Conservation (phyloP, 768 basidiomycete species). For the Kwoniella dejecticola region DNA sequence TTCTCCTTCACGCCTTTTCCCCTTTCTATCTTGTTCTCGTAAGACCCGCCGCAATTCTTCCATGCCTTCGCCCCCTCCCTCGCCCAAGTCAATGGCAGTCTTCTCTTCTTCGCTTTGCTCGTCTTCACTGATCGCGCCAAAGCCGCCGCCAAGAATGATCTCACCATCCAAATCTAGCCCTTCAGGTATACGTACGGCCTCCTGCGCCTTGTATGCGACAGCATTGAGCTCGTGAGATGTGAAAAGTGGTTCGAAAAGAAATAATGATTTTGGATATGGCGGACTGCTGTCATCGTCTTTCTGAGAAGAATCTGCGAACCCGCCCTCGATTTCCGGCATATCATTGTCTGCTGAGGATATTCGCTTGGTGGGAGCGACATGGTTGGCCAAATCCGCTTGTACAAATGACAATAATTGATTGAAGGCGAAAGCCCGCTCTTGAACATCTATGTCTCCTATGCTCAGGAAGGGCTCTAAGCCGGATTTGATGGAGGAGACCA, state of each 20-base stretch:
- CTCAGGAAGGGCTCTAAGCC: constrained; percentile 65
- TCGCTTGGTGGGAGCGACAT: constrained; percentile 23
- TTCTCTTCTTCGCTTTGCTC: constrained; percentile 34
- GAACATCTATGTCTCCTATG: constrained; percentile 79
- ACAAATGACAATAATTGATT: constrained; percentile 45
- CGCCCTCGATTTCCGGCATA: constrained; percentile 50
- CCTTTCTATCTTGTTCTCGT: constrained; percentile 56
- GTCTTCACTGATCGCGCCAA: constrained; percentile 25
- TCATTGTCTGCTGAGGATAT: not conserved
- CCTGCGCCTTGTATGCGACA: constrained; percentile 77
- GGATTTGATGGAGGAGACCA: constrained; percentile 66
- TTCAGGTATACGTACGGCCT: constrained; percentile 75
- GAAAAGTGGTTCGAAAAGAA: constrained; percentile 79
- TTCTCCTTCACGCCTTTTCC: constrained; percentile 38
- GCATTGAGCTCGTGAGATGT: constrained; percentile 78
- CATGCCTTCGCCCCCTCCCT: constrained; percentile 50
- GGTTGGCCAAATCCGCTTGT: constrained; percentile 40
- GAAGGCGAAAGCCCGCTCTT: constrained; percentile 65
- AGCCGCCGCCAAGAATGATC: constrained; percentile 65
- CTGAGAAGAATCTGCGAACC: constrained; percentile 45
- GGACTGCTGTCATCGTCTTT: constrained; percentile 54
- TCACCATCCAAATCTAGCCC: constrained; percentile 82
- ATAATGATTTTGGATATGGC: constrained; percentile 83
- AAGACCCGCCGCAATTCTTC: constrained; percentile 49
- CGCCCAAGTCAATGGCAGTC: constrained; percentile 52